These are phyloP conservation scores for Termitomyces sp. DNA, from an alignment of 768 basidiomycete species.

Conservation along the genomic window DNA sequence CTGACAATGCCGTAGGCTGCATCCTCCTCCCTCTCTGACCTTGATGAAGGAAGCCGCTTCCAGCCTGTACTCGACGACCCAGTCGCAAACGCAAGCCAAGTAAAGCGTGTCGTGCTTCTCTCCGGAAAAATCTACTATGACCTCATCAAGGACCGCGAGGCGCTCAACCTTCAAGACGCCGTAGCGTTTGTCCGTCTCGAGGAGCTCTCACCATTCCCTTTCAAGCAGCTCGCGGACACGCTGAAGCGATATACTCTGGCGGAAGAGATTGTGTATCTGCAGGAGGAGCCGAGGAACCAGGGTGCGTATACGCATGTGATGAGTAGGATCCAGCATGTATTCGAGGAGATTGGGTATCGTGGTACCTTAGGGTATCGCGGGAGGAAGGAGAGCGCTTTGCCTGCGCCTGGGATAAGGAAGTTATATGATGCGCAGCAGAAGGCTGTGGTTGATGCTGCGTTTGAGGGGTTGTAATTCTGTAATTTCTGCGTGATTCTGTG, in stretches of 20 bases:
- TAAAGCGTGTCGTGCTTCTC: conserved; percentile 66
- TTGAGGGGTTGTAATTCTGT: conserved; percentile 19
- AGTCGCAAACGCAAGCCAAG: conserved; percentile 26
- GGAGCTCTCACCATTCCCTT: conserved; percentile 88
- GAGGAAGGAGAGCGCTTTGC: conserved; percentile 64
- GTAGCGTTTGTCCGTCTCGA: conserved; percentile 78
- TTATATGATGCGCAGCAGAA: conserved; percentile 64
- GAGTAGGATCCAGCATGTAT: conserved; percentile 47
- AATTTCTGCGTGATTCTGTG: no score
- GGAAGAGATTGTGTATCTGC: conserved; percentile 58
- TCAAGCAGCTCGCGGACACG: conserved; percentile 40
- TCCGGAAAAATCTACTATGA: conserved; percentile 90
- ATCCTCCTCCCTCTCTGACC: conserved; percentile 58
- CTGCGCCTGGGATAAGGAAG: conserved; percentile 72
- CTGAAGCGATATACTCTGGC: conserved; percentile 42
- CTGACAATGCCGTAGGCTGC: conserved; percentile 49
- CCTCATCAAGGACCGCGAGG: conserved; percentile 63
- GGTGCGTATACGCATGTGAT: conserved; percentile 71
- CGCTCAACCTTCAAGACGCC: conserved; percentile 36
- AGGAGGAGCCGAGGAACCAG: conserved; percentile 89
- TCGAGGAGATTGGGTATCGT: conserved; percentile 32
- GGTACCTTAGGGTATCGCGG: conserved; percentile 52
- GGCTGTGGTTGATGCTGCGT: conserved; percentile 53
- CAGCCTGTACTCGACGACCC: conserved; percentile 62
- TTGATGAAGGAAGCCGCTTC: conserved; percentile 58